phyloP scores from a whole-genome alignment of 805 yeast genomes.

The Hanseniaspora meyeri region DNA sequence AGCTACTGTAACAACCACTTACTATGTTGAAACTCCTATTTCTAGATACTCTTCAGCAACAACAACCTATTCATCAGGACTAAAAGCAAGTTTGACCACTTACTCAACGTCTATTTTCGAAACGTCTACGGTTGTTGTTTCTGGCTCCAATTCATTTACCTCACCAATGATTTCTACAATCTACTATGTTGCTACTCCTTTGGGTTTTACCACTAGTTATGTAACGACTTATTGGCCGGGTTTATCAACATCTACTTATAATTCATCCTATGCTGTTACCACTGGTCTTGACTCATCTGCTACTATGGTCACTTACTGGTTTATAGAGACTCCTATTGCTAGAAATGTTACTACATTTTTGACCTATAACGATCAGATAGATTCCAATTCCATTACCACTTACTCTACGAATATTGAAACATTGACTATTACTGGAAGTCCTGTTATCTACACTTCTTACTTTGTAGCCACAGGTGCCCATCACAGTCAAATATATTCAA shows the following conservation, averaged over 20 bases:
- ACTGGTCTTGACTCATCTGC: conserved; percentile 13
- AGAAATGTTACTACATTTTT: neutral
- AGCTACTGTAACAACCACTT: conserved; percentile 15
- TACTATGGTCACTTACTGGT: neutral
- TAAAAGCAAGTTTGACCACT: conserved; percentile 9
- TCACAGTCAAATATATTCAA: neutral
- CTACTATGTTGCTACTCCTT: conserved; percentile 16
- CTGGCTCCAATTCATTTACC: neutral
- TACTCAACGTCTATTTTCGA: neutral
- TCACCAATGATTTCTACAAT: conserved; percentile 13
- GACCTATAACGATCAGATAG: neutral
- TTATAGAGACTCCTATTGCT: conserved; percentile 13
- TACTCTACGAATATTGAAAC: conserved; percentile 9
- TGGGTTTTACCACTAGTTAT: neutral
- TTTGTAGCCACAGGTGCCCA: conserved; percentile 13
- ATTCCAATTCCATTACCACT: neutral
- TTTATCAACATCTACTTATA: conserved; percentile 4
- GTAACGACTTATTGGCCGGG: conserved; percentile 13
- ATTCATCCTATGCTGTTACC: neutral
- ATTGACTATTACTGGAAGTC: neutral
- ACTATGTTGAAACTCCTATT: conserved; percentile 17
- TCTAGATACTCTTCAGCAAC: conserved; percentile 7
- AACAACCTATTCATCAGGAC: neutral
- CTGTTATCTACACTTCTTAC: conserved; percentile 5
- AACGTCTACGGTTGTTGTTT: neutral